Conservation (phyloP, 805 yeast species). For the Wickerhamiella allomyrinae region DNA sequence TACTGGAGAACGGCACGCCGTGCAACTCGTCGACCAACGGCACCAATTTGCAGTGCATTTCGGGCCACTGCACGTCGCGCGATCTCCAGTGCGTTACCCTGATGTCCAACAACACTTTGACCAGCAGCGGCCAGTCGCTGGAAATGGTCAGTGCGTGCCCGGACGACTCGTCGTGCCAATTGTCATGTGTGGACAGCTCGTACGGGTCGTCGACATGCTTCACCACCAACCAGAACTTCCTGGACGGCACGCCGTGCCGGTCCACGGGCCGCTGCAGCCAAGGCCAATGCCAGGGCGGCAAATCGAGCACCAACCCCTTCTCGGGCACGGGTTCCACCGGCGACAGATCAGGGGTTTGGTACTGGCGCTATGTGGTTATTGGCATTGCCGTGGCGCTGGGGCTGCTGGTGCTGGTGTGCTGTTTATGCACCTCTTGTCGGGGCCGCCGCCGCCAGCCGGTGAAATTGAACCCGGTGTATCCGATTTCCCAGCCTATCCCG, state of each 20-base stretch:
- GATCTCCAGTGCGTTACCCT: conserved; percentile 24
- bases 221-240: conserved; percentile 20
- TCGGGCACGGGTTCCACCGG: not conserved
- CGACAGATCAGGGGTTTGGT: conserved; percentile 8
- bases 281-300: conserved; percentile 23
- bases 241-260: conserved; percentile 26
- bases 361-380: conserved; percentile 15
- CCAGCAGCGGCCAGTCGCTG: conserved; percentile 13
- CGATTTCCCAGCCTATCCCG: not conserved
- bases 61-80: conserved; percentile 26
- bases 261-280: conserved; percentile 19
- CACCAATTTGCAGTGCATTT: conserved; percentile 17
- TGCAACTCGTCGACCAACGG: conserved; percentile 14
- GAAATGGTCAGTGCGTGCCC: conserved; percentile 21
- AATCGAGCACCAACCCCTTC: conserved; percentile 10
- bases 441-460: not conserved
- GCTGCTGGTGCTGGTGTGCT: conserved; percentile 8
- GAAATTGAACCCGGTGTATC: not conserved
- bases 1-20: conserved; percentile 19
- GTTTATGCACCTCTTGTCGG: not conserved
- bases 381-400: conserved; percentile 16
- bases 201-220: conserved; percentile 18
- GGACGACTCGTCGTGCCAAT: conserved; percentile 18
- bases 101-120: conserved; percentile 16
- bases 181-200: conserved; percentile 19